Evolutionary conservation across 805 yeast genomes (phyloP).

Genomic region (Candida wancherniae): DNA sequence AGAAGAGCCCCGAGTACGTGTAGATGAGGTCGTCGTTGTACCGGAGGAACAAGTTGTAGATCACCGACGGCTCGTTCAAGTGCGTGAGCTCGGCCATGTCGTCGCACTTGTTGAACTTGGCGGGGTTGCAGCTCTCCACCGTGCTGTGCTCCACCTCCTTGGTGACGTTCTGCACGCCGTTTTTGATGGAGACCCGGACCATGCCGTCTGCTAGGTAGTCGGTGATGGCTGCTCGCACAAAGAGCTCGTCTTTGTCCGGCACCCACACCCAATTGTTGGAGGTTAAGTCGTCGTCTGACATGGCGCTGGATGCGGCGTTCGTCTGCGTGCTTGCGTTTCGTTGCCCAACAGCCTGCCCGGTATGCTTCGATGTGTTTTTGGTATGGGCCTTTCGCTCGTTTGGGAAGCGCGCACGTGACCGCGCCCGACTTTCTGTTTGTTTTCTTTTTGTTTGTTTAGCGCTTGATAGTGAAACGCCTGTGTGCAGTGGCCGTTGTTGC

Average conservation of each 20-base stretch:
- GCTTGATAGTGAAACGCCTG: no score
- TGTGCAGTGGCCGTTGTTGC: no score
- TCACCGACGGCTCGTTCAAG: slow-evolving; percentile 93
- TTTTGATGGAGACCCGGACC: slow-evolving; percentile 32
- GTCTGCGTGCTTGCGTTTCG: no score
- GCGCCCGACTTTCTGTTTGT: no score
- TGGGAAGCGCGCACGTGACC: no score
- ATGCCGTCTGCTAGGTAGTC: slow-evolving; percentile 36
- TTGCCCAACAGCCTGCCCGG: no score
- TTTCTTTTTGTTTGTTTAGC: no score
- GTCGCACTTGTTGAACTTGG: slow-evolving; percentile 81
- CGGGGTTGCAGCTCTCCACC: slow-evolving; percentile 73
- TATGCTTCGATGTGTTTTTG: no score
- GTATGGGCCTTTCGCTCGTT: no score
- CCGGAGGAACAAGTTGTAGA: slow-evolving; percentile 73
- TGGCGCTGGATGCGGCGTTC: no score
- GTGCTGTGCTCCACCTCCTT: slow-evolving; percentile 39
- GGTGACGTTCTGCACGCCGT: slow-evolving; percentile 40
- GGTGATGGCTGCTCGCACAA: slow-evolving; percentile 55
- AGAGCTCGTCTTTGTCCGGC: slow-evolving; percentile 53
- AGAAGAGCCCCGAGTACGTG: slow-evolving; percentile 90
- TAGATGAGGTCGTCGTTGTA: slow-evolving; percentile 76
- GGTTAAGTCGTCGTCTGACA: slow-evolving; percentile 16
- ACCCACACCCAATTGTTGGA: slow-evolving; percentile 74
- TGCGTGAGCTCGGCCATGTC: slow-evolving; percentile 96